Conservation (phyloP, 2,329 filamentous ascomycete genomes). For the Nemania sp. region DNA sequence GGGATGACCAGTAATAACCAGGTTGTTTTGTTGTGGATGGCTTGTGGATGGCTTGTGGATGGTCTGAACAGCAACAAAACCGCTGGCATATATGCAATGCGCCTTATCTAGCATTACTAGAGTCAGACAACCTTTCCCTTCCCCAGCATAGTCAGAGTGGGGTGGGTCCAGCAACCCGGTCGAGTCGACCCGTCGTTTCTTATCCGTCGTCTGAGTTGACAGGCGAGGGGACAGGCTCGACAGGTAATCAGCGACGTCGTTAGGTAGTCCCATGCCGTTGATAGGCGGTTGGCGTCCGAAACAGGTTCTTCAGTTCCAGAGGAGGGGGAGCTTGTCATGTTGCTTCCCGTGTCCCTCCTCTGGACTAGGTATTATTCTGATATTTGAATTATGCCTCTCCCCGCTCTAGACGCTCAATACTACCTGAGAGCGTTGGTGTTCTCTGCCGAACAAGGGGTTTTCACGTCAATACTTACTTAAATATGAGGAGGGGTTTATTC, state of each 20-base stretch:
- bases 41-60: slow-evolving; percentile 10
- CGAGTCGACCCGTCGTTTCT: too few species aligned
- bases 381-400: background rate
- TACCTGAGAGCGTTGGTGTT: background rate
- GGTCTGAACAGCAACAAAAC: slow-evolving; percentile 19
- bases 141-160: slow-evolving; percentile 21
- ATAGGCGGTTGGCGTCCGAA: background rate
- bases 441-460: slow-evolving; percentile 4
- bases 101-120: slow-evolving; percentile 19
- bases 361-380: too few species aligned
- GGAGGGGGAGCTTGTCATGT: background rate
- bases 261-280: background rate
- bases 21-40: too few species aligned
- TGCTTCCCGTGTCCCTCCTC: background rate
- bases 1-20: slow-evolving; percentile 9
- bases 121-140: slow-evolving; percentile 22
- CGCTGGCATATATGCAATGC: slow-evolving; percentile 30
- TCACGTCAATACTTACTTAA: background rate
- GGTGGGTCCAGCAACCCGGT: slow-evolving; percentile 16
- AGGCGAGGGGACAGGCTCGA: too few species aligned
- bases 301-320: background rate
- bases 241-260: background rate
- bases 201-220: too few species aligned
- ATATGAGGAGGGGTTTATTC: background rate
- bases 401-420: slow-evolving; percentile 4